Evolutionary conservation across 257 asterid species (phyloP).

Genomic region (Petrea volubilis): DNA sequence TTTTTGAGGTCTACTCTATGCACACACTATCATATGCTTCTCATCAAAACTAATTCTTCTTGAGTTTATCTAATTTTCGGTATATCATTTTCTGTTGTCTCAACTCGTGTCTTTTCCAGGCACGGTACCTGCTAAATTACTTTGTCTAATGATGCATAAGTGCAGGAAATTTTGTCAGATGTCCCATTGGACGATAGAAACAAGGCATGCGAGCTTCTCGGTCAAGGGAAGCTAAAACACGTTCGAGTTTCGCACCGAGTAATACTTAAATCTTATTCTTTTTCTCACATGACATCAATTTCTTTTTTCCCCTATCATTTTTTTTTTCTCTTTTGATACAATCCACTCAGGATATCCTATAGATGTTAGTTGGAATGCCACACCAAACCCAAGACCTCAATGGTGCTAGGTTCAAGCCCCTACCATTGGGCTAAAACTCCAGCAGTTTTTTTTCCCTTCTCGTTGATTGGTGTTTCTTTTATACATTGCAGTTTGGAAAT

Average conservation of each 20-base stretch:
- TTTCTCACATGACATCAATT: background rate
- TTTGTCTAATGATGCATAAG: background rate
- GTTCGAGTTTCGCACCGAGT: slow-evolving; percentile 1
- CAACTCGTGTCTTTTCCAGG: too few relatives aligned
- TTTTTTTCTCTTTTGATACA: too few relatives aligned
- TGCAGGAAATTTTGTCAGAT: background rate
- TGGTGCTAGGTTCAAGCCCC: too few relatives aligned
- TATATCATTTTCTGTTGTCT: too few relatives aligned
- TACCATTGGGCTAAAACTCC: too few relatives aligned
- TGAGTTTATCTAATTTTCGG: too few relatives aligned
- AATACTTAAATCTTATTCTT: background rate
- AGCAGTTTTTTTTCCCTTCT: too few relatives aligned
- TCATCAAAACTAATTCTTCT: background rate
- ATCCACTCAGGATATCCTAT: too few relatives aligned
- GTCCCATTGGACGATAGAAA: background rate
- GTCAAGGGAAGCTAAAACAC: background rate
- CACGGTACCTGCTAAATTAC: too few relatives aligned
- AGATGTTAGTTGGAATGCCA: too few relatives aligned
- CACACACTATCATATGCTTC: background rate
- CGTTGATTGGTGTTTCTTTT: background rate
- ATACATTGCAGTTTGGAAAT: background rate
- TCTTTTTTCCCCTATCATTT: background rate
- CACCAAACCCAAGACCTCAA: too few relatives aligned
- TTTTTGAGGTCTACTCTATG: background rate
- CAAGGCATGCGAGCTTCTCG: background rate